A percentile compares a stretch with the other conserved stretches of the same genome.
Evolutionary conservation across 148 eudicot genomes (phyloP).

Genomic region (Nepenthes gracilis): DNA sequence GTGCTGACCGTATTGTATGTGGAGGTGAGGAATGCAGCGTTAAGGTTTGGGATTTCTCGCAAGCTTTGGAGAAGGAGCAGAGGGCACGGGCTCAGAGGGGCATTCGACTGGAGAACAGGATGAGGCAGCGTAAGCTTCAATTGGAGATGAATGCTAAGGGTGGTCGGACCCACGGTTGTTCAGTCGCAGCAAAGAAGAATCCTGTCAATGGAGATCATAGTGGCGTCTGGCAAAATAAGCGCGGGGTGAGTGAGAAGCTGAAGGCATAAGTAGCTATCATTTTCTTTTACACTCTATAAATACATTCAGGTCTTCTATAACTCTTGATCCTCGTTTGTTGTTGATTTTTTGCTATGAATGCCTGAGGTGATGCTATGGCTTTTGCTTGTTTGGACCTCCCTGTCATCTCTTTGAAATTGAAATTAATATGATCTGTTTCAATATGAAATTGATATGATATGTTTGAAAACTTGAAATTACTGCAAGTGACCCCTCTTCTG

Average conservation of each 20-base stretch:
- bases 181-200: conserved; percentile 64
- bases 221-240: conserved; percentile 45
- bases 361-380: not conserved
- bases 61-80: conserved; percentile 67
- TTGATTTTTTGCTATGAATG: not conserved
- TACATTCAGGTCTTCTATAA: not conserved
- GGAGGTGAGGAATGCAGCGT: conserved; percentile 84
- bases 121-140: conserved; percentile 82
- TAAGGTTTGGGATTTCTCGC: conserved; percentile 89
- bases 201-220: conserved; percentile 44
- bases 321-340: not conserved
- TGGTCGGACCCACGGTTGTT: conserved; percentile 46
- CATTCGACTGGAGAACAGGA: conserved; percentile 66
- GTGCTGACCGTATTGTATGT: conserved; percentile 80
- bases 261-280: conserved; percentile 32
- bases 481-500: no score
- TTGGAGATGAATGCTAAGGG: conserved; percentile 47
- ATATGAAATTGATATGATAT: no score
- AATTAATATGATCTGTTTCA: no score
- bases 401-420: not conserved
- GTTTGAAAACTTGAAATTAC: no score
- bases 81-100: conserved; percentile 48
- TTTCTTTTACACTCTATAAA: not conserved
- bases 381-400: not conserved
- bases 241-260: conserved; percentile 59